Evolutionary conservation across 2,329 filamentous ascomycete species (phyloP).

Genomic region (Neofusicoccum laricinum): DNA sequence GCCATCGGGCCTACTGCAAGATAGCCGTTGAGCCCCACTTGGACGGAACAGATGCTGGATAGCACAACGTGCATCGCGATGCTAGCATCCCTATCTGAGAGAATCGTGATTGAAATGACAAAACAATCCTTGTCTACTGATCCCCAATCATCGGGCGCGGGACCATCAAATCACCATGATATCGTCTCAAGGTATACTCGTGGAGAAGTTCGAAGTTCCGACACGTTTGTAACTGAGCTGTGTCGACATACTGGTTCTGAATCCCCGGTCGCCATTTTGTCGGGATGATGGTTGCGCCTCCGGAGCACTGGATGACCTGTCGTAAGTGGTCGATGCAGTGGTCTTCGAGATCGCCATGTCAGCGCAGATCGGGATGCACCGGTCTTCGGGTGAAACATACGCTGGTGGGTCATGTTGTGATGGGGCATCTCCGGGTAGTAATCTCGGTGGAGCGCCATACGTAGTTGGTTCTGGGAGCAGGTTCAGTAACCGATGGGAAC

Average conservation of each 20-base stretch:
- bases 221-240: neutral
- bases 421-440: neutral
- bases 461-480: neutral
- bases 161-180: neutral
- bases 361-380: neutral
- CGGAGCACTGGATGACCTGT: neutral
- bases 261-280: neutral
- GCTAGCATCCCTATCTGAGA: neutral
- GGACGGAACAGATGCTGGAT: neutral
- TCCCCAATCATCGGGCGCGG: neutral
- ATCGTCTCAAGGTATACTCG: neutral
- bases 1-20: too few species aligned
- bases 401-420: neutral
- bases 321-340: neutral
- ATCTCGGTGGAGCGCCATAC: neutral
- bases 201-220: neutral
- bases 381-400: neutral
- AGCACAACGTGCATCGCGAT: neutral
- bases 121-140: too few species aligned
- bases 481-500: neutral
- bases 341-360: neutral
- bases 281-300: neutral
- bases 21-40: constrained; percentile 1
- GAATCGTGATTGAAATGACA: too few species aligned
- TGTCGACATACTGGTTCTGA: neutral